Evolutionary conservation across 2,329 filamentous ascomycete genomes (phyloP), one percentile per base, ranked within the genome.

Genomic region (Cyphellophora attinorum): DNA sequence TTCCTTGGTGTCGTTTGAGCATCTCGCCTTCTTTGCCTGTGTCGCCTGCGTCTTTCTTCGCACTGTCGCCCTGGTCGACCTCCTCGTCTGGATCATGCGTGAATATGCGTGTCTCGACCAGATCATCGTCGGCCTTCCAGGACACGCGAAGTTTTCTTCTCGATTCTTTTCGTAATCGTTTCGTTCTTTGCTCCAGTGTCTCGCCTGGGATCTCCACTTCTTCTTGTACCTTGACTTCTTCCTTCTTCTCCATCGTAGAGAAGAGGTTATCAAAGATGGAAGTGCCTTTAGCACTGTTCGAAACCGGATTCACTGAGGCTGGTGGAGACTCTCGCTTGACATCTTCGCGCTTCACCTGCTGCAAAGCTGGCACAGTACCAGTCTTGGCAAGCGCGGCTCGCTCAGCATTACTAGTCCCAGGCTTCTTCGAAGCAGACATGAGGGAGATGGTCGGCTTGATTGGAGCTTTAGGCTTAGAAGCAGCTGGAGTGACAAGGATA

Each of bases 51-150:
- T 78, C 72, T 30, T 70, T 68, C 45, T 70, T 64, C 47, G 72
- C 65, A 46, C 68, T 74, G 38, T 72, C 69, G 28, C 70, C 68
- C 30, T 74, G 72, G 11, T 68, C 69, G 37, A 72, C 54, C 44
- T 79, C 74, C 51, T 79, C 76, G 6, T 76, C 72, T 1, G 73
- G 74, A 44, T 78, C 72, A 51, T 77, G 74, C 16, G 67, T 70
- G 51, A 79, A 79, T 32, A 72, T 63, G 29, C 68, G 65, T 35
- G 76, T 62, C 45, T 73, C 61, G 3, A 70, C 71, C 10, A 80
- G 60, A 17, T 64, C 59, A 12, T 68, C 62, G 41, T 75, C 73
- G 0, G 68, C 63, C 41, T 73, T 76, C 65, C 74, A 80, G 5
- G 60, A 65, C 4, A 80, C 76, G 13, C 73, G 70, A 19, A 79